phyloP scores from a whole-genome alignment of 352 stramenopile genomes.

The Phytophthora nicotianae region DNA sequence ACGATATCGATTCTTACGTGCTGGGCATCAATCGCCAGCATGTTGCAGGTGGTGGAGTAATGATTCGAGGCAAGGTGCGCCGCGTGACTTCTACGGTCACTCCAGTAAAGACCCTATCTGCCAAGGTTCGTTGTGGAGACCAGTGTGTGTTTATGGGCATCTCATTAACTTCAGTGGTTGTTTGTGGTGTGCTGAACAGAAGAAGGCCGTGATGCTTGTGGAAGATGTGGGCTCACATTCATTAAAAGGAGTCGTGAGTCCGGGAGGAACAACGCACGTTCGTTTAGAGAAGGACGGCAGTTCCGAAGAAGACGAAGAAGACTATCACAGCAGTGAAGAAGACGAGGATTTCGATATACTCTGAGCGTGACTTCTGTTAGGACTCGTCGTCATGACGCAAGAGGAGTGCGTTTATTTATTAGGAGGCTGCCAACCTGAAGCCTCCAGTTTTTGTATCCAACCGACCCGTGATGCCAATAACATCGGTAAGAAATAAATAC shows the following conservation, averaged over 20 bases:
- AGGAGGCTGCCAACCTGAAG: neutral
- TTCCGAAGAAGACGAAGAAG: slow-evolving; percentile 46
- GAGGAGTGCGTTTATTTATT: slow-evolving; percentile 33
- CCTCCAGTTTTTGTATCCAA: slow-evolving; percentile 15
- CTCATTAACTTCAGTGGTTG: neutral
- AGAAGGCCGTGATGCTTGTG: slow-evolving; percentile 50
- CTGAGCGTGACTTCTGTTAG: slow-evolving; percentile 5
- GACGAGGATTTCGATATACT: slow-evolving; percentile 34
- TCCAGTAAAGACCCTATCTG: slow-evolving; percentile 34
- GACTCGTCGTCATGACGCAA: neutral
- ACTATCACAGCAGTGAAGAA: slow-evolving; percentile 40
- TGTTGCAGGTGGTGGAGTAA: slow-evolving; percentile 40
- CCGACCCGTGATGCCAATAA: neutral
- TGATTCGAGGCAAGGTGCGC: slow-evolving; percentile 42
- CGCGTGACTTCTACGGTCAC: slow-evolving; percentile 28
- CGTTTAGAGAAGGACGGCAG: slow-evolving; percentile 59
- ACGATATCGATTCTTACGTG: slow-evolving; percentile 83
- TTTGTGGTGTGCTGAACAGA: slow-evolving; percentile 17
- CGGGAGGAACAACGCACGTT: slow-evolving; percentile 66
- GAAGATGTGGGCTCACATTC: slow-evolving; percentile 49
- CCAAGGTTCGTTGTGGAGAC: slow-evolving; percentile 31
- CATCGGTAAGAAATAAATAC: slow-evolving; percentile 33
- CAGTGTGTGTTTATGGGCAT: neutral
- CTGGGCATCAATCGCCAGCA: slow-evolving; percentile 65
- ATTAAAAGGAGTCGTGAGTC: slow-evolving; percentile 64